Percentiles rank a stretch among this genome's conserved stretches.
Evolutionary conservation across 768 basidiomycete genomes (phyloP).

Genomic region (Termitomyces sp.): DNA sequence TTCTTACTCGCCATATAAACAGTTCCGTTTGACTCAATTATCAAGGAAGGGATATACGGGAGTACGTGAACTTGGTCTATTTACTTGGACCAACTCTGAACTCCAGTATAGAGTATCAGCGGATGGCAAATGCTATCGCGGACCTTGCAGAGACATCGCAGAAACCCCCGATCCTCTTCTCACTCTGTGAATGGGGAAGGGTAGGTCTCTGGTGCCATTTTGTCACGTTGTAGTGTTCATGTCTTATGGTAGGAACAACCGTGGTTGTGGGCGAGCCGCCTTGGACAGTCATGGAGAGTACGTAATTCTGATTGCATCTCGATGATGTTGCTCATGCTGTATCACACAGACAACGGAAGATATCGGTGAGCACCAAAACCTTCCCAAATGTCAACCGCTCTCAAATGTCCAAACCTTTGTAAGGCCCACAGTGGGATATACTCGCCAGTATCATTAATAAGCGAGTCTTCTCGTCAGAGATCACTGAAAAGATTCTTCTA

Average conservation of each 20-base stretch:
- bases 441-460: conserved; percentile 59
- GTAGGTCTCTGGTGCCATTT: conserved; percentile 31
- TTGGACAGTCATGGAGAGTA: conserved; percentile 73
- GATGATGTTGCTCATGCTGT: conserved; percentile 1
- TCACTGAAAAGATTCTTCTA: background rate
- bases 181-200: conserved; percentile 68
- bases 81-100: background rate
- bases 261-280: conserved; percentile 41
- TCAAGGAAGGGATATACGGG: conserved; percentile 53
- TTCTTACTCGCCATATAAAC: background rate
- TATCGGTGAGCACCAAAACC: conserved; percentile 29
- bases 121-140: conserved; percentile 60
- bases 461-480: conserved; percentile 27
- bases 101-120: conserved; percentile 37
- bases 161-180: conserved; percentile 53
- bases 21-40: conserved; percentile 62
- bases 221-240: background rate
- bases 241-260: conserved; percentile 45
- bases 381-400: background rate
- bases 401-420: background rate
- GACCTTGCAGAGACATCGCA: conserved; percentile 45
- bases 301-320: conserved; percentile 8
- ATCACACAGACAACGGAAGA: conserved; percentile 48
- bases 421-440: conserved; percentile 48
- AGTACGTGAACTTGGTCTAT: conserved; percentile 33